Evolutionary conservation across 345 rosid species (phyloP).

Genomic region (Dimocarpus longan): DNA sequence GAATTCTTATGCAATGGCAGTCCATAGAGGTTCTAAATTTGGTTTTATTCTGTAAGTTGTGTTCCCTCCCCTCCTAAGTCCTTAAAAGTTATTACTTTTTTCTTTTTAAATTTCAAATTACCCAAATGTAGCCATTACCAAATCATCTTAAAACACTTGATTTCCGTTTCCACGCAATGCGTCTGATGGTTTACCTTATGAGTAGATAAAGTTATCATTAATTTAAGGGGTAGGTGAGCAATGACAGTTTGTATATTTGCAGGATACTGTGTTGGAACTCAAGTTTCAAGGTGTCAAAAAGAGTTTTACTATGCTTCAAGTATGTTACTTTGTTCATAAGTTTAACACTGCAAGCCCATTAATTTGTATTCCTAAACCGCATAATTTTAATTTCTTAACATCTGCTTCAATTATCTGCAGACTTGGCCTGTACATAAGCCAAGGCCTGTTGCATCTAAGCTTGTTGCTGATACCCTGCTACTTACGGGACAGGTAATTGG

Average conservation of each 20-base stretch:
- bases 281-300: conserved; percentile 98
- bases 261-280: conserved; percentile 97
- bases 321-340: conserved; percentile 26
- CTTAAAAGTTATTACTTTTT: too few relatives aligned
- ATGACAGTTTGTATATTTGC: conserved; percentile 20
- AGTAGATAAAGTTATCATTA: too few relatives aligned
- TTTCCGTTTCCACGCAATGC: background rate
- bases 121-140: background rate
- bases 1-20: background rate
- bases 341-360: background rate
- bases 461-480: conserved; percentile 98
- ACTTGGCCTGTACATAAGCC: conserved; percentile 99
- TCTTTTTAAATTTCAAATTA: background rate
- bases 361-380: conserved; percentile 18
- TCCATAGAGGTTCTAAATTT: background rate
- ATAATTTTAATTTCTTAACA: conserved; percentile 2
- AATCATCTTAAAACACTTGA: background rate
- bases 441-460: conserved; percentile 98
- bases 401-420: conserved; percentile 44
- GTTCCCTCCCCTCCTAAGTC: background rate
- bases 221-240: background rate
- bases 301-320: conserved; percentile 98
- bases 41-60: background rate
- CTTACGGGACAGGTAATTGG: conserved; percentile 84
- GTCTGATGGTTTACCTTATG: too few relatives aligned